These are phyloP conservation scores for Nakazawaea ishiwadae DNA, from an alignment of 805 yeast species.

Conservation along the genomic window DNA sequence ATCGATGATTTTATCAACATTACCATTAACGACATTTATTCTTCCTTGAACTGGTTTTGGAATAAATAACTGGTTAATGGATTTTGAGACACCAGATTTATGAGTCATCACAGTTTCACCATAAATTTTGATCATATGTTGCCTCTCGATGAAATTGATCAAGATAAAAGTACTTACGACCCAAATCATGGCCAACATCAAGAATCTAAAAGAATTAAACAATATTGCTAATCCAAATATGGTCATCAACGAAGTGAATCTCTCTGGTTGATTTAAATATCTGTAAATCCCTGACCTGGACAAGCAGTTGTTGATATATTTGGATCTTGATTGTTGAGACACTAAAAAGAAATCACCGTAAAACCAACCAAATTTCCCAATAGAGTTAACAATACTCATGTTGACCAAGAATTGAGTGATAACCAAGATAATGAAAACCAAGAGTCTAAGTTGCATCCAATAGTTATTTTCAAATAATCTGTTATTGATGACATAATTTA, in stretches of 20 bases:
- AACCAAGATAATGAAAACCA: constrained; percentile 52
- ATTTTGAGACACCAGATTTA: constrained; percentile 38
- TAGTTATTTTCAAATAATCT: constrained; percentile 26
- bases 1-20: constrained; percentile 32
- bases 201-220: constrained; percentile 46
- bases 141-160: constrained; percentile 68
- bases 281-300: constrained; percentile 80
- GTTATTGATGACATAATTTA: constrained; percentile 13
- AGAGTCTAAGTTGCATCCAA: constrained; percentile 47
- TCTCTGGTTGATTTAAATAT: constrained; percentile 79
- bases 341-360: constrained; percentile 78
- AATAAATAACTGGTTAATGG: constrained; percentile 22
- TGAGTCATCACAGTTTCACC: constrained; percentile 62
- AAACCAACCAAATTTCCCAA: constrained; percentile 88
- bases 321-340: constrained; percentile 33
- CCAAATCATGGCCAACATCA: constrained; percentile 58
- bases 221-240: constrained; percentile 69
- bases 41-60: constrained; percentile 16
- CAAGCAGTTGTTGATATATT: constrained; percentile 24
- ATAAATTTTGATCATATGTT: constrained; percentile 72
- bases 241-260: constrained; percentile 72
- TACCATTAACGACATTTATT: constrained; percentile 22
- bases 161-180: constrained; percentile 60
- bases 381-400: constrained; percentile 58
- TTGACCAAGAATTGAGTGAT: constrained; percentile 67